Conservation (phyloP, 257 asterid genomes). For the Salvia rosmarinus region DNA sequence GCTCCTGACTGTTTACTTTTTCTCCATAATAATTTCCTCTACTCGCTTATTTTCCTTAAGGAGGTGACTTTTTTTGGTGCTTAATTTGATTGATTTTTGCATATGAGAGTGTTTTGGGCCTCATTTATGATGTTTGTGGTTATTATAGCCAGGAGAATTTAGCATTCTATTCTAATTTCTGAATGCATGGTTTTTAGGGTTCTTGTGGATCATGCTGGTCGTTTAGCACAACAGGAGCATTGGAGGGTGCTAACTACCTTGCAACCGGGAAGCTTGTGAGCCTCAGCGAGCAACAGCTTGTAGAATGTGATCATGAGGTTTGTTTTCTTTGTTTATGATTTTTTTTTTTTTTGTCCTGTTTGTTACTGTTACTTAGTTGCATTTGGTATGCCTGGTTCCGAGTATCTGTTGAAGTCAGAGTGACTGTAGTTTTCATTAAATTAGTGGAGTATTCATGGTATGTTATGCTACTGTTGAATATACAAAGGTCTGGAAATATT, state of each 20-base stretch:
- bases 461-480: neutral
- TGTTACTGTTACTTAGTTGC: constrained; percentile 10
- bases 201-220: constrained; percentile 31
- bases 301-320: constrained; percentile 31
- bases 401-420: neutral
- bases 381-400: neutral
- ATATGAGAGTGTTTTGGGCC: neutral
- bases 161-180: neutral
- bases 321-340: neutral
- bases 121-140: constrained; percentile 2
- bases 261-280: constrained; percentile 27
- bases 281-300: constrained; percentile 29
- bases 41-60: neutral
- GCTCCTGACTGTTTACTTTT: constrained; percentile 1
- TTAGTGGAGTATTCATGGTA: neutral
- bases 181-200: constrained; percentile 21
- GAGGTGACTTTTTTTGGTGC: constrained; percentile 10
- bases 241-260: constrained; percentile 26
- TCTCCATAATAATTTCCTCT: neutral
- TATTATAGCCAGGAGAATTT: neutral
- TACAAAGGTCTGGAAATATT: neutral
- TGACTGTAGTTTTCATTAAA: neutral
- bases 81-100: neutral
- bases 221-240: constrained; percentile 26
- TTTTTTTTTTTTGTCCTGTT: neutral